These are phyloP conservation scores for Fusarium begoniae DNA, from an alignment of 2,329 filamentous ascomycete genomes.

Conservation along the genomic window DNA sequence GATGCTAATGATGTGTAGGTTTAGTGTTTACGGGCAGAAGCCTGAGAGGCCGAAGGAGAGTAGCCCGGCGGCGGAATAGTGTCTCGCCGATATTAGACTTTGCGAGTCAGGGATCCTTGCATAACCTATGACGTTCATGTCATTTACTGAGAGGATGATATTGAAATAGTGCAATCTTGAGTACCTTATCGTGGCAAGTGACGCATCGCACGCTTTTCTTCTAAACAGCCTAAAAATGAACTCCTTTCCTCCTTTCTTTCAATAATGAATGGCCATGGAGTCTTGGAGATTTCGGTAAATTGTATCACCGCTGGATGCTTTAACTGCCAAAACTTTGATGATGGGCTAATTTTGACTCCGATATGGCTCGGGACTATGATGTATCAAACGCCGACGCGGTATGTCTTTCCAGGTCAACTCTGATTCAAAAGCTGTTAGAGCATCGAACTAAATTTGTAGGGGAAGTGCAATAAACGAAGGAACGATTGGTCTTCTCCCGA, in stretches of 20 bases:
- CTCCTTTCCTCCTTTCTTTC: rapidly evolving
- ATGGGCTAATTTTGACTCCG: rapidly evolving
- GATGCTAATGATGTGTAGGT: slow-evolving; percentile 3
- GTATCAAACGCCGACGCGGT: rapidly evolving
- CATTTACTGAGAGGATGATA: rapidly evolving
- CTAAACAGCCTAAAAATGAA: rapidly evolving
- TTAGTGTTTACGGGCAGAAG: slow-evolving; percentile 33
- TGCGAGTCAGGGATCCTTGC: rapidly evolving
- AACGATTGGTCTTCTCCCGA: rapidly evolving
- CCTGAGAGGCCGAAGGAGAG: not conserved
- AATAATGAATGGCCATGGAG: rapidly evolving
- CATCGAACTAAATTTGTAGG: rapidly evolving
- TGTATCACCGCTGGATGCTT: rapidly evolving
- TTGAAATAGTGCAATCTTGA: rapidly evolving
- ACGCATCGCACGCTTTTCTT: rapidly evolving
- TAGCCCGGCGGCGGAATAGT: not conserved
- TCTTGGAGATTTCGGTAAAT: rapidly evolving
- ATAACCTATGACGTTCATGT: not conserved
- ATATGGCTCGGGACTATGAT: rapidly evolving
- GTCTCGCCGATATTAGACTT: rapidly evolving
- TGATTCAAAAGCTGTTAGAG: rapidly evolving
- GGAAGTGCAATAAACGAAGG: rapidly evolving
- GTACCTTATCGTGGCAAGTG: rapidly evolving
- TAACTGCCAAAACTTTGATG: rapidly evolving
- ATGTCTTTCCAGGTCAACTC: rapidly evolving